Percentiles rank a stretch among this genome's conserved stretches.
Conservation (phyloP, 805 yeast genomes). For the Hanseniaspora clermontiae region DNA sequence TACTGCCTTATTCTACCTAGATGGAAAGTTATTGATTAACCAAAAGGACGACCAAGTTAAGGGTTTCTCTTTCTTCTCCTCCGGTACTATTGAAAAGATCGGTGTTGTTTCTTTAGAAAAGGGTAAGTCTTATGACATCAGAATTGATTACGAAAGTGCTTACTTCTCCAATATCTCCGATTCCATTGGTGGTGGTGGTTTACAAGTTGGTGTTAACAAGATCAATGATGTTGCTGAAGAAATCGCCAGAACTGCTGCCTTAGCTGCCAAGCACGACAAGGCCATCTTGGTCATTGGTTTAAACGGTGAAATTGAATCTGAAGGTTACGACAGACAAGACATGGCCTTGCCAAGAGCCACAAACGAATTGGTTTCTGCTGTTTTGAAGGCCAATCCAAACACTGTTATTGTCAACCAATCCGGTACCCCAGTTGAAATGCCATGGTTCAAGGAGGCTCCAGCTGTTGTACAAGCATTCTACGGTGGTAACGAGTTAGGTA, state of each 20-base stretch:
- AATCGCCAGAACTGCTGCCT: constrained; percentile 33
- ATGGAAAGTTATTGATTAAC: constrained; percentile 43
- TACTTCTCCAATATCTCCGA: constrained; percentile 27
- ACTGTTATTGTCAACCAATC: constrained; percentile 44
- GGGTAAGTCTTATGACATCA: constrained; percentile 36
- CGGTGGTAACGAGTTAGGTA: constrained; percentile 48
- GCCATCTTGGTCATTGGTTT: constrained; percentile 42
- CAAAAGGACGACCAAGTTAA: constrained; percentile 39
- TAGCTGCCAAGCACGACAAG: constrained; percentile 41
- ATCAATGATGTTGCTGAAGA: constrained; percentile 25
- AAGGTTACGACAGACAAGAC: constrained; percentile 42
- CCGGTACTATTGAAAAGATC: constrained; percentile 42
- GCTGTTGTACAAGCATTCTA: constrained; percentile 43
- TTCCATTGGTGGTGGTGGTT: constrained; percentile 29
- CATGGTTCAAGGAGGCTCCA: constrained; percentile 36
- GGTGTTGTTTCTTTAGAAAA: constrained; percentile 30
- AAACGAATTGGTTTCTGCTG: constrained; percentile 34
- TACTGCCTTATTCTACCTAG: constrained; percentile 42
- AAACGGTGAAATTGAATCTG: constrained; percentile 45
- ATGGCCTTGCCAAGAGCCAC: constrained; percentile 41
- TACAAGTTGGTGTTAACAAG: constrained; percentile 27
- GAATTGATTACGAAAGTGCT: constrained; percentile 41
- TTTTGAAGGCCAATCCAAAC: constrained; percentile 37
- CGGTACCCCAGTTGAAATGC: constrained; percentile 51
- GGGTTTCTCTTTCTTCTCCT: constrained; percentile 41